Conservation (phyloP, 2,329 filamentous ascomycete genomes). For the Lithohypha guttulata region DNA sequence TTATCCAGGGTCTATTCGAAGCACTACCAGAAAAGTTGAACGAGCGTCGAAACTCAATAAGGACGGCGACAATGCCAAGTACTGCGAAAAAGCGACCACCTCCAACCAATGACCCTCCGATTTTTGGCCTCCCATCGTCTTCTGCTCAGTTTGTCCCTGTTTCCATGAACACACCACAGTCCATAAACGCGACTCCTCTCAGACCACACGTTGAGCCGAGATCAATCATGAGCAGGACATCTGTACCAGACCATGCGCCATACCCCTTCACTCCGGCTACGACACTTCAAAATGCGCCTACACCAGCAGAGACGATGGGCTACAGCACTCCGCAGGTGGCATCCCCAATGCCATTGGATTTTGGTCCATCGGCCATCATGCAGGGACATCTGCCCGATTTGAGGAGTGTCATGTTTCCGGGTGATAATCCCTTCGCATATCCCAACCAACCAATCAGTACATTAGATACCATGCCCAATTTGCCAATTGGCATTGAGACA, state of each 20-base stretch:
- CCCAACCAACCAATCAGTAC: constrained; percentile 33
- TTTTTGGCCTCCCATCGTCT: constrained; percentile 1
- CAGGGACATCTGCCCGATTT: constrained; percentile 33
- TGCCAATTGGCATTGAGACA: constrained; percentile 3
- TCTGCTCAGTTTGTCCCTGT: constrained; percentile 4
- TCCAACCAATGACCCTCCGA: constrained; percentile 19
- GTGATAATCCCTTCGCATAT: constrained; percentile 41
- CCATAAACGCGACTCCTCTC: constrained; percentile 14
- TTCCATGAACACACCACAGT: constrained; percentile 5
- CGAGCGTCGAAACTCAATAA: constrained; percentile 37
- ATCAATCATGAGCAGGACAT: constrained; percentile 17
- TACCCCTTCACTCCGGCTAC: constrained; percentile 3
- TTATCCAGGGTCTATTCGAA: constrained; percentile 62
- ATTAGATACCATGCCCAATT: constrained; percentile 11
- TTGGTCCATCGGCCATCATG: constrained; percentile 14
- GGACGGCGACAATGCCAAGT: constrained; percentile 26
- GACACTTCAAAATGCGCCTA: background rate
- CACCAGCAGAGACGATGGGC: background rate
- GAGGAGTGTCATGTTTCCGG: constrained; percentile 41
- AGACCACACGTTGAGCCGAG: constrained; percentile 18
- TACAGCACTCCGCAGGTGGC: constrained; percentile 10
- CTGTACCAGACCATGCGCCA: constrained; percentile 15
- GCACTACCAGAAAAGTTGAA: constrained; percentile 65
- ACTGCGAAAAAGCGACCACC: constrained; percentile 38
- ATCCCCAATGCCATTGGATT: constrained; percentile 23